Evolutionary conservation across 202 grass and related monocot species (phyloP), one percentile per base, ranked within the genome.

Genomic region (Setaria viridis): DNA sequence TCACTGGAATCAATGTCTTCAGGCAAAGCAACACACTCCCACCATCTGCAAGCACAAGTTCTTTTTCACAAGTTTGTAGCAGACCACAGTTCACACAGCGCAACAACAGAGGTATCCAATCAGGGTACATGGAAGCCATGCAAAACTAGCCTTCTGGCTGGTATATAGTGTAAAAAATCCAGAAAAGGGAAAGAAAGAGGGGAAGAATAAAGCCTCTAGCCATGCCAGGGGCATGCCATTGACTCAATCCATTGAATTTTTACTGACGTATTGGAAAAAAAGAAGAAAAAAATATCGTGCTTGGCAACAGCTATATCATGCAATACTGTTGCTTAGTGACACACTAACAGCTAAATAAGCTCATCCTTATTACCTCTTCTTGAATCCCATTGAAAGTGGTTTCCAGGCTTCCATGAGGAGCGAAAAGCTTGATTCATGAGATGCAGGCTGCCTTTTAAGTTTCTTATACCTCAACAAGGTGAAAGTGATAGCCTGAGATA

Each of bases 351-450:
- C 39, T 81, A 67, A 20, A 20, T 21, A 79, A 75, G 25, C 56
- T 57, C 84, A 71, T 67, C 50, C 35, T 39, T 78, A 65, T 77
- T 82, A 99, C 96, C 96, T 99, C 93, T 89, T 87, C 66, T 96
- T 99, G 64, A 94, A 99, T 45, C 93, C 96, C 96, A 99, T 94
- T 4, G 91, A 96, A 83, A 99, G 57, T 80, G 96, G 93, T 74
- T 93, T 96, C 96, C 96, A 99, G 45, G 91, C 96, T 89, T 99
- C 96, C 88, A 94, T 80, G 88, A 99, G 90, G 77, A 96, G 90
- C 71, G 79, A 84, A 91, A 95, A 96, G 88, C 79, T 89, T 77
- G 85, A 81, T 80, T 84, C 85, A 78, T 89, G 86, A 72, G 76
- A 63, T 74, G 32, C 68, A 66, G 74, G 39, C 50, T 95, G 87